phyloP scores from a whole-genome alignment of 2,329 filamentous ascomycete species.

The Podosphaera aphanis region DNA sequence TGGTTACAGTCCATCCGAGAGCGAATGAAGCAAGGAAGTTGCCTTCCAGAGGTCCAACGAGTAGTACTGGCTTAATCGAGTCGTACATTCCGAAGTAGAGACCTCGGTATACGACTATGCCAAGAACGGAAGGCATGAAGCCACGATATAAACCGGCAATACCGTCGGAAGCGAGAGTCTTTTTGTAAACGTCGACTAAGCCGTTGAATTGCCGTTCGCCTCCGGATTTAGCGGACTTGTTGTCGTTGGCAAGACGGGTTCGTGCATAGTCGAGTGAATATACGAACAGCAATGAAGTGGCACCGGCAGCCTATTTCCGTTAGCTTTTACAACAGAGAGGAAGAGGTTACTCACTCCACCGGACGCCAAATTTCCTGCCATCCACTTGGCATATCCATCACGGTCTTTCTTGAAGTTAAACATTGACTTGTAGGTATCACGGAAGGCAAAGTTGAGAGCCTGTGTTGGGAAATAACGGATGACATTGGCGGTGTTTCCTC shows the following conservation, averaged over 20 bases:
- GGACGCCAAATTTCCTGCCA: slow-evolving; percentile 97
- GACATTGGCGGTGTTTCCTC: slow-evolving; percentile 99
- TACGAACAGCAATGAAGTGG: slow-evolving; percentile 98
- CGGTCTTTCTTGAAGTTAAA: slow-evolving; percentile 99
- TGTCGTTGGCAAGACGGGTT: slow-evolving; percentile 99
- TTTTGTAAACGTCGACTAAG: slow-evolving; percentile 98
- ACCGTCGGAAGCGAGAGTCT: slow-evolving; percentile 97
- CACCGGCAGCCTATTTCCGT: slow-evolving; percentile 58
- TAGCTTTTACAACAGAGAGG: slow-evolving; percentile 2
- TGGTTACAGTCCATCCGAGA: slow-evolving; percentile 98
- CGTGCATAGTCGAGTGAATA: slow-evolving; percentile 99
- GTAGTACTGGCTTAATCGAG: slow-evolving; percentile 97
- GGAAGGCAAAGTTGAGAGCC: slow-evolving; percentile 99
- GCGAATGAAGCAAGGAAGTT: slow-evolving; percentile 99
- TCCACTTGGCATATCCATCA: slow-evolving; percentile 97
- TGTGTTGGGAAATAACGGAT: slow-evolving; percentile 99
- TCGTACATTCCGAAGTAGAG: slow-evolving; percentile 99
- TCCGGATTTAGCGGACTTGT: slow-evolving; percentile 91
- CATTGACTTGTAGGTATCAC: slow-evolving; percentile 99
- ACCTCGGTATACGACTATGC: slow-evolving; percentile 99
- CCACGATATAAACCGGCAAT: slow-evolving; percentile 99
- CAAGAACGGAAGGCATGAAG: slow-evolving; percentile 97
- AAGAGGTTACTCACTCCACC: slow-evolving; percentile 83
- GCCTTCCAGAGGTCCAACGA: slow-evolving; percentile 73
- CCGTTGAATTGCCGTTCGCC: slow-evolving; percentile 99